A percentile compares a stretch with the other conserved stretches of the same genome.
Evolutionary conservation across 1,284 basidiomycete genomes (phyloP).

Genomic region (Ceratobasidium sp.): DNA sequence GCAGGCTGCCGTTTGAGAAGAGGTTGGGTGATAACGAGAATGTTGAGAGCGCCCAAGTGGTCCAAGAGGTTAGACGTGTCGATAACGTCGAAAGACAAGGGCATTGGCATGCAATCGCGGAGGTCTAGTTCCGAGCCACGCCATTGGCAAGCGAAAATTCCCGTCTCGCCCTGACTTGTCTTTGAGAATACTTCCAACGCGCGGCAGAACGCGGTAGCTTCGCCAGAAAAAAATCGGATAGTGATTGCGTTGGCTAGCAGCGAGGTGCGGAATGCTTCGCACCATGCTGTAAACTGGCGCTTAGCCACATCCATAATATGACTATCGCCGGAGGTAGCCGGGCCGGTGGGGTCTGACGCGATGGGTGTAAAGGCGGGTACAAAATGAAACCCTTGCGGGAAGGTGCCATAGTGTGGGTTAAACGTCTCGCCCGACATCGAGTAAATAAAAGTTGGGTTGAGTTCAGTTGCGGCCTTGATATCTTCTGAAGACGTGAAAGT

Average conservation of each 20-base stretch:
- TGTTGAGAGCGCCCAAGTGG: slow-evolving; percentile 56
- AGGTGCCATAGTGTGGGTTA: slow-evolving; percentile 64
- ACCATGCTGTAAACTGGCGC: slow-evolving; percentile 59
- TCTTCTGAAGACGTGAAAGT: slow-evolving; percentile 56
- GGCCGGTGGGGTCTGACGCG: slow-evolving; percentile 47
- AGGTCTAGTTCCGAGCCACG: slow-evolving; percentile 57
- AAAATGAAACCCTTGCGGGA: slow-evolving; percentile 67
- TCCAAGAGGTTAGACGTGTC: slow-evolving; percentile 70
- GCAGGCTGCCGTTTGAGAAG: slow-evolving; percentile 9
- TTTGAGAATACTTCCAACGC: slow-evolving; percentile 1
- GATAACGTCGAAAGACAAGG: slow-evolving; percentile 64
- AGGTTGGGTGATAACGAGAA: slow-evolving; percentile 21
- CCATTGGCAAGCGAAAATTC: slow-evolving; percentile 59
- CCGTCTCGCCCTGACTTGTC: background rate
- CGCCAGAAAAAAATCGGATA: slow-evolving; percentile 31
- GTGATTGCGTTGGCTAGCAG: slow-evolving; percentile 14
- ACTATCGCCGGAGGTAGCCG: slow-evolving; percentile 27
- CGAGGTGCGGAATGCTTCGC: slow-evolving; percentile 54
- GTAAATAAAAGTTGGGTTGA: slow-evolving; percentile 67
- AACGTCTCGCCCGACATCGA: slow-evolving; percentile 58
- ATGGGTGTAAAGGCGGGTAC: slow-evolving; percentile 57
- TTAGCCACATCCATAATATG: slow-evolving; percentile 55
- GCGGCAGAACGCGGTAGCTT: background rate
- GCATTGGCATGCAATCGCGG: slow-evolving; percentile 53
- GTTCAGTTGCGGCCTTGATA: slow-evolving; percentile 54